A percentile compares a stretch with the other conserved stretches of the same genome.
phyloP scores from a whole-genome alignment of 331 rosid species.

The Cydonia oblonga region DNA sequence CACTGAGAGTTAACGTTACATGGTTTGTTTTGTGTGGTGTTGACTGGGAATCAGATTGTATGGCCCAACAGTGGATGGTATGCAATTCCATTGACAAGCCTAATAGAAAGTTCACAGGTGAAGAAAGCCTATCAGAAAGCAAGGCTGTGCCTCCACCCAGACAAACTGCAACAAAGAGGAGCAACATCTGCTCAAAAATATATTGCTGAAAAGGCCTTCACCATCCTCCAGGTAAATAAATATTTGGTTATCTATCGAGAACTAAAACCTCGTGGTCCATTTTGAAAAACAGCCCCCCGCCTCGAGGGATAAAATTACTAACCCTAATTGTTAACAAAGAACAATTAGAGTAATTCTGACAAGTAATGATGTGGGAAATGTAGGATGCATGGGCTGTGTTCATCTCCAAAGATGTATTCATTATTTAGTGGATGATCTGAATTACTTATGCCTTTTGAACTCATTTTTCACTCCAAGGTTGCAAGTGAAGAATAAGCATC shows the following conservation, averaged over 20 bases:
- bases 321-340: not conserved
- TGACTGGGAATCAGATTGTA: constrained; percentile 41
- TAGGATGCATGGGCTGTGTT: constrained; percentile 89
- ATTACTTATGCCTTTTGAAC: not conserved
- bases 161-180: constrained; percentile 91
- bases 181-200: constrained; percentile 64
- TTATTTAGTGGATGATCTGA: constrained; percentile 9
- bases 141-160: constrained; percentile 87
- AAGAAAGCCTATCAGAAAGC: constrained; percentile 93
- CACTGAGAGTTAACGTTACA: not conserved
- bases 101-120: constrained; percentile 65
- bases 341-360: not conserved
- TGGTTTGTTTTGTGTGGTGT: not conserved
- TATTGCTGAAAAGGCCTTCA: constrained; percentile 61
- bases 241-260: too few species aligned
- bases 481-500: not conserved
- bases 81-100: constrained; percentile 47
- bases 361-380: constrained; percentile 3
- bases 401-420: constrained; percentile 59
- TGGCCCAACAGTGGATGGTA: constrained; percentile 73
- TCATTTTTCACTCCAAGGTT: constrained; percentile 9
- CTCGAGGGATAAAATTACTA: not conserved
- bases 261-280: too few species aligned
- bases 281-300: too few species aligned
- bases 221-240: constrained; percentile 64